Conservation (phyloP, 106 monocot species). For the Allium cepa region DNA sequence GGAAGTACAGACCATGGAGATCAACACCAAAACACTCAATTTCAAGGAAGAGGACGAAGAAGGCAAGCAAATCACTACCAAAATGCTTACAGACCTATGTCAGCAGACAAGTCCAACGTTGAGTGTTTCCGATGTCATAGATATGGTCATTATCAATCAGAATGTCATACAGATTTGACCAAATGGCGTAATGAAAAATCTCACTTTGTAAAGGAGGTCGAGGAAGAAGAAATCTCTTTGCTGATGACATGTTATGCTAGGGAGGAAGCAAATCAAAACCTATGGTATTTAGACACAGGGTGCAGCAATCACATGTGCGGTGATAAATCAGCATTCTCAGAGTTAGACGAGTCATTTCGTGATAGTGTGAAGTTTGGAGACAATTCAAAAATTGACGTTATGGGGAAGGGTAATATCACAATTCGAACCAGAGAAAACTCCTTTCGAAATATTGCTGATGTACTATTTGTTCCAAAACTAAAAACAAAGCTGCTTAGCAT, state of each 20-base stretch:
- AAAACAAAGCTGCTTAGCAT: conserved; percentile 15
- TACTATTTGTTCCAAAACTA: not conserved
- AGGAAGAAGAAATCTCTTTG: not conserved
- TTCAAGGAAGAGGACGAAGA: not conserved
- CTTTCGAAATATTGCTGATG: conserved; percentile 11
- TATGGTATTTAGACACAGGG: conserved; percentile 11
- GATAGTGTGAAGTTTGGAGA: conserved; percentile 13
- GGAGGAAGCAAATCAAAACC: no score
- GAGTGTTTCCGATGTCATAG: not conserved
- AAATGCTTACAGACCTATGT: not conserved
- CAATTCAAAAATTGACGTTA: conserved; percentile 5
- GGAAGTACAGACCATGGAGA: not conserved
- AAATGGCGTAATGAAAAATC: not conserved
- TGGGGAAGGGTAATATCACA: conserved; percentile 6
- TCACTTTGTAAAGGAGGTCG: not conserved
- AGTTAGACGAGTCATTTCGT: conserved; percentile 17
- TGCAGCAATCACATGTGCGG: conserved; percentile 10
- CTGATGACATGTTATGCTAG: conserved; percentile 1
- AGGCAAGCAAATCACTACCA: not conserved
- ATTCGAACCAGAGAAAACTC: conserved; percentile 7
- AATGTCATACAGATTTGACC: not conserved
- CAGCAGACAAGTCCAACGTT: not conserved
- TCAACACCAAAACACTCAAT: not conserved
- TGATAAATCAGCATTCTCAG: conserved; percentile 11
- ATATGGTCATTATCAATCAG: conserved; percentile 2